Base-by-base conservation (phyloP, 306 rosid species). In the Malus sylvestris region DNA sequence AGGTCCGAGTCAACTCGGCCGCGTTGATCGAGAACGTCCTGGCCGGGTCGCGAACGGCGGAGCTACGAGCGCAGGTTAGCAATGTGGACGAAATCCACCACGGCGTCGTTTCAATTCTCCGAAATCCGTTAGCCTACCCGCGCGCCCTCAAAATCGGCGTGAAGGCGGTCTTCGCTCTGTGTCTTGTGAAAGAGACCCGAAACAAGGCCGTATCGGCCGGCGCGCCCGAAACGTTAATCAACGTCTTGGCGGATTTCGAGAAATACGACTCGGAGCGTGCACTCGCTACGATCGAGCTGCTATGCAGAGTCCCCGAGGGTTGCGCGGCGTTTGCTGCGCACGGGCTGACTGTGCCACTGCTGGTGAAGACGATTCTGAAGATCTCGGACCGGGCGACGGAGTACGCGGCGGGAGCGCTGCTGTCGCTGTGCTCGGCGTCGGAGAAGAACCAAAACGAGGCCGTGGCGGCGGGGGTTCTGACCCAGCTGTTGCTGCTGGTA, bases 371-470 rank as follows among this genome's bases (percentile, higher is more conserved):
- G 45, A 95, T 95, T 30, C 81, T 95, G 61, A 92, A 87, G 73
- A 89, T 92, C 44, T 95, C 97, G 2, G 93, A 89, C 29, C 81
- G 98, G 4, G 97, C 97, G 64, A 95, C 97, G 67, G 98, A 95
- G 82, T 92, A 91, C 70, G 97, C 97, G 0, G 91, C 96, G 20
- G 96, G 98, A 23, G 98, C 98, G 5, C 75, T 95, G 35, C 62
- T 95, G 18, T 85, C 98, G 51, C 81, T 95, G 70, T 95, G 98
- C 81, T 89, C 96, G 55, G 88, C 85, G 30, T 83, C 92, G 74
- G 97, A 90, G 81, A 67, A 35, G 67, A 60, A 89, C 71, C 86
- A 85, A 78, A 52, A 82, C 20, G 96, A 92, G 11, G 97, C 96
- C 70, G 98, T 87, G 86, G 88, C 91, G 73, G 97, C 91, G 20